Percentiles rank a stretch among this genome's conserved stretches.
Conservation (phyloP, 768 basidiomycete genomes). For the Pleurotus tuber-regium region DNA sequence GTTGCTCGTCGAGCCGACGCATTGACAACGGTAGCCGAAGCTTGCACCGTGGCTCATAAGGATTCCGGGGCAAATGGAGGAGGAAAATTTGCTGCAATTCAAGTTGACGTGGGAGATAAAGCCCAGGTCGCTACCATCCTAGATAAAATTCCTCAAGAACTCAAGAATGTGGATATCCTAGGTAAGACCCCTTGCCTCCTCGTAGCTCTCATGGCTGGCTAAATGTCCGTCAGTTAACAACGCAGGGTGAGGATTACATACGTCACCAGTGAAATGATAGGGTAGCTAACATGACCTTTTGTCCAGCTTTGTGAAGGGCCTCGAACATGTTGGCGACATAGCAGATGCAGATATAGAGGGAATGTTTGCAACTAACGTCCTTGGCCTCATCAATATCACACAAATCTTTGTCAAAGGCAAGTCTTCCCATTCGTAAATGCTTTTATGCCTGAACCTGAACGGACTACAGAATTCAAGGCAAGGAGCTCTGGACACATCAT, state of each 20-base stretch:
- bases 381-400: constrained; percentile 82
- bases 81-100: constrained; percentile 72
- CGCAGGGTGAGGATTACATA: constrained; percentile 58
- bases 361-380: constrained; percentile 81
- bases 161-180: constrained; percentile 78
- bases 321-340: constrained; percentile 84
- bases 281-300: background rate
- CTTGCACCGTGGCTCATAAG: constrained; percentile 67
- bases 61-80: constrained; percentile 70
- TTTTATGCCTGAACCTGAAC: background rate
- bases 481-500: constrained; percentile 85
- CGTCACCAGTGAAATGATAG: background rate
- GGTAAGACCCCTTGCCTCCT: constrained; percentile 42
- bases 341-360: constrained; percentile 73
- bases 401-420: constrained; percentile 67
- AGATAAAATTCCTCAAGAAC: constrained; percentile 66
- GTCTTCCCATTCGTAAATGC: constrained; percentile 3
- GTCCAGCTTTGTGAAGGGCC: constrained; percentile 64
- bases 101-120: constrained; percentile 80
- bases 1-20: constrained; percentile 76
- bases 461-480: constrained; percentile 65
- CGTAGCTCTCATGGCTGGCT: background rate
- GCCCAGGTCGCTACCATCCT: constrained; percentile 65
- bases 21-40: constrained; percentile 65
- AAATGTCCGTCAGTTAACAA: constrained; percentile 42